phyloP scores from a whole-genome alignment of 108 stramenopile species.

The Pseudonitzschia multiseries region DNA sequence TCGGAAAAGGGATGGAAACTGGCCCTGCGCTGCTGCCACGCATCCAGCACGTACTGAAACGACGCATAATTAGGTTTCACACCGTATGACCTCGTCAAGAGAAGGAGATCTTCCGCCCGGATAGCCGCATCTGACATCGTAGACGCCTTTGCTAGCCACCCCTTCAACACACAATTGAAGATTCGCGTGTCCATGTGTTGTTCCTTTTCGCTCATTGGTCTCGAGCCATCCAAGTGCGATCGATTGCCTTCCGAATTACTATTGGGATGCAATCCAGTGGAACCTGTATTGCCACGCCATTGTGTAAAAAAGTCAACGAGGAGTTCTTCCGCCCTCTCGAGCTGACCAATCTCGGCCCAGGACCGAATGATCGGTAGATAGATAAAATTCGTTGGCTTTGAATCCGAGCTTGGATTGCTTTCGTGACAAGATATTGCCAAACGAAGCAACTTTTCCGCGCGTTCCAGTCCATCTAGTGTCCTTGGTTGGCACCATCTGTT shows the following conservation, averaged over 20 bases:
- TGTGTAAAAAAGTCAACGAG: constrained; percentile 26
- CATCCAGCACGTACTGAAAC: constrained; percentile 29
- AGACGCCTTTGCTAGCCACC: constrained; percentile 24
- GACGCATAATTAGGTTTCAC: constrained; percentile 28
- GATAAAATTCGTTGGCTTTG: constrained; percentile 7
- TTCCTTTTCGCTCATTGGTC: constrained; percentile 6
- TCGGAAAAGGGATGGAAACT: neutral
- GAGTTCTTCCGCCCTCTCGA: constrained; percentile 28
- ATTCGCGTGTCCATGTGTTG: constrained; percentile 10
- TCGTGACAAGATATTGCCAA: constrained; percentile 8
- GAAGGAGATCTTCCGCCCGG: constrained; percentile 29
- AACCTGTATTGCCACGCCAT: neutral
- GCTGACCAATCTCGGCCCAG: constrained; percentile 18
- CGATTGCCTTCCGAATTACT: neutral
- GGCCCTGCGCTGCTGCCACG: constrained; percentile 10
- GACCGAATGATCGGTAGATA: constrained; percentile 31
- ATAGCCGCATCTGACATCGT: constrained; percentile 18
- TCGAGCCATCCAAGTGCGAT: neutral
- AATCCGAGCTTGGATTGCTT: constrained; percentile 5
- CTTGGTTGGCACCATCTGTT: constrained; percentile 29
- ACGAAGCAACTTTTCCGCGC: constrained; percentile 26
- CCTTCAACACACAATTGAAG: constrained; percentile 33
- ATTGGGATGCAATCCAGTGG: neutral
- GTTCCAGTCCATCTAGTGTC: constrained; percentile 16
- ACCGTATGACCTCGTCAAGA: constrained; percentile 22